These are phyloP conservation scores for Echeveria elegans DNA, from an alignment of 164 flowering plant genomes.

Conservation along the genomic window DNA sequence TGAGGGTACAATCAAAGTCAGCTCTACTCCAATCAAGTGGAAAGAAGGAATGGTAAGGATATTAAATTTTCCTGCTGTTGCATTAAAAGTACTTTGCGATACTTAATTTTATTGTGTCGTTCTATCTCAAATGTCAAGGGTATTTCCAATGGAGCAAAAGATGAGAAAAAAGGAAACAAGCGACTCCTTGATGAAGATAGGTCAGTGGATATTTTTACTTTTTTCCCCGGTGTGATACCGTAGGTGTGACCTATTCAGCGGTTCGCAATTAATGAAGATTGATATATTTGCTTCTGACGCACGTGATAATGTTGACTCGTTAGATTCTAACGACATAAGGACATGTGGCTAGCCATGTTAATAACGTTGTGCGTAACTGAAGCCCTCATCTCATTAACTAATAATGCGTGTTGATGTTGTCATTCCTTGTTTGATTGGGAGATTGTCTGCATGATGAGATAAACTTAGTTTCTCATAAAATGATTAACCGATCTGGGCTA, in stretches of 20 bases:
- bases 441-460: background rate
- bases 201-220: no score
- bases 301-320: no score
- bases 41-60: constrained; percentile 55
- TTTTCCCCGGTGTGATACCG: no score
- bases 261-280: no score
- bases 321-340: no score
- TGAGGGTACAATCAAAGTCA: constrained; percentile 47
- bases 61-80: background rate
- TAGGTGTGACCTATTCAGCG: no score
- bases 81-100: background rate
- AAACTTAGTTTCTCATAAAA: background rate
- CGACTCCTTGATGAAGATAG: constrained; percentile 43
- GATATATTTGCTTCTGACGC: no score
- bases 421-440: background rate
- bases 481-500: background rate
- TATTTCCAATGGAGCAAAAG: constrained; percentile 42
- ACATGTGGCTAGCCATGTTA: no score
- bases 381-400: background rate
- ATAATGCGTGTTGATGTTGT: background rate
- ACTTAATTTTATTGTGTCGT: no score
- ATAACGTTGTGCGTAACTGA: no score
- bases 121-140: constrained; percentile 21
- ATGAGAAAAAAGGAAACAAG: constrained; percentile 64
- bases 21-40: constrained; percentile 59